Evolutionary conservation across 768 basidiomycete genomes (phyloP), one percentile per base, ranked within the genome.

Genomic region (Russula compacta): DNA sequence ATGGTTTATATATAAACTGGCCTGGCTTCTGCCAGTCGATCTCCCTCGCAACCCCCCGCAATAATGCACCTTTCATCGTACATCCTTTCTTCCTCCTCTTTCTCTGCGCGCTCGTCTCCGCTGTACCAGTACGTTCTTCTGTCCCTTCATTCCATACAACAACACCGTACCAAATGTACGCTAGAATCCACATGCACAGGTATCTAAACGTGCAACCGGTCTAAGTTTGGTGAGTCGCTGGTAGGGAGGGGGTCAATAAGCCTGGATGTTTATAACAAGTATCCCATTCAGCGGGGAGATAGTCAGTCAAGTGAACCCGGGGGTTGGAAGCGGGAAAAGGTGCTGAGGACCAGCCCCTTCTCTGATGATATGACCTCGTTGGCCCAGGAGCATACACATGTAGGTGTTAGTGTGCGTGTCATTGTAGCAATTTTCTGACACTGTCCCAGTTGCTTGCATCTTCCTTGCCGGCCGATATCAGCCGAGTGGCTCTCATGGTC

Each of bases 61-160:
- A 36, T n/a, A 38, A 63, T 63, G 61, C 46, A 39, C 24, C 46
- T 58, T 15, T 24, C 24, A 2, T 36, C 52, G 2, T 54, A 63
- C 21, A 43, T 36, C 50, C 38, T 10, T 29, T 29, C 24, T 21
- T 53, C 38, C 1, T 62, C 39, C 43, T 53, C 33, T 48, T 63
- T 15, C 51, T 62, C 39, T 11, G 39, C 15, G 1, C 17, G 6
- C 42, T 63, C 40, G 40, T 38, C 40, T 63, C 17, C 0, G 61
- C 52, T 24, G 46, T 32, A 14, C 61, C 61, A 6, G 61, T 63
- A 33, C 39, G 56, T 12, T 40, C 3, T 9, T 21, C 15, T 12
- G 3, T 3, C 24, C 24, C 24, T 29, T 29, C 24, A 29, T 29
- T 15, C 11, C 15, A 32, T 29, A 12, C 6, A 6, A 21, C 7